Percentiles rank a stretch among this genome's conserved stretches.
phyloP scores from a whole-genome alignment of 2,329 filamentous ascomycete species.

The Sporothrix luriei region DNA sequence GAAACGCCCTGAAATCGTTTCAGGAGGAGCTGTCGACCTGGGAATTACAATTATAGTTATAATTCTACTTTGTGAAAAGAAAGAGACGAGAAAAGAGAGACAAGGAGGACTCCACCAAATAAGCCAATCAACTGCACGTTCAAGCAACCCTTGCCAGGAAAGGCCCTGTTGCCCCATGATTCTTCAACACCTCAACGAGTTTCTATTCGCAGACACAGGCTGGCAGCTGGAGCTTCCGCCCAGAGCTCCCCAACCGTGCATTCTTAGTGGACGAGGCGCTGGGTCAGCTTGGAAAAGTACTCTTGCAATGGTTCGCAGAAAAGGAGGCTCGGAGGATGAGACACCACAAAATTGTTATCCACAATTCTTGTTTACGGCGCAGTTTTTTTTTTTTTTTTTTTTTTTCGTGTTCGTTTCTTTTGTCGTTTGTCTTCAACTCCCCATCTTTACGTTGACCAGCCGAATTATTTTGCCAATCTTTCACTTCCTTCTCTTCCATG shows the following conservation, averaged over 20 bases:
- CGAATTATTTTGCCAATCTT: too few species aligned
- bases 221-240: conserved; percentile 1
- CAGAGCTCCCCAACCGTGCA: background rate
- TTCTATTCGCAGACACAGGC: conserved; percentile 1
- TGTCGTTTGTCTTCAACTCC: background rate
- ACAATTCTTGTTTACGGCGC: conserved; percentile 20
- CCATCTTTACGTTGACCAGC: background rate
- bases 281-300: background rate
- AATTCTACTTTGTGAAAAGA: background rate
- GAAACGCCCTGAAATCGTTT: too few species aligned
- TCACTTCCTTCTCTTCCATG: background rate
- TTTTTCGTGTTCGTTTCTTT: background rate
- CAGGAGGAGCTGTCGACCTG: background rate
- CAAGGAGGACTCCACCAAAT: background rate
- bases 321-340: conserved; percentile 10
- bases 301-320: background rate
- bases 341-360: conserved; percentile 12
- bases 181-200: background rate
- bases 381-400: conserved; percentile 1
- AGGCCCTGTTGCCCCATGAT: background rate
- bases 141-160: background rate
- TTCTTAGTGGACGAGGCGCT: background rate
- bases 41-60: too few species aligned
- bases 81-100: background rate
- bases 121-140: background rate